A percentile compares a stretch with the other conserved stretches of the same genome.
Conservation (phyloP, 768 basidiomycete genomes). For the Dendrothele bispora region DNA sequence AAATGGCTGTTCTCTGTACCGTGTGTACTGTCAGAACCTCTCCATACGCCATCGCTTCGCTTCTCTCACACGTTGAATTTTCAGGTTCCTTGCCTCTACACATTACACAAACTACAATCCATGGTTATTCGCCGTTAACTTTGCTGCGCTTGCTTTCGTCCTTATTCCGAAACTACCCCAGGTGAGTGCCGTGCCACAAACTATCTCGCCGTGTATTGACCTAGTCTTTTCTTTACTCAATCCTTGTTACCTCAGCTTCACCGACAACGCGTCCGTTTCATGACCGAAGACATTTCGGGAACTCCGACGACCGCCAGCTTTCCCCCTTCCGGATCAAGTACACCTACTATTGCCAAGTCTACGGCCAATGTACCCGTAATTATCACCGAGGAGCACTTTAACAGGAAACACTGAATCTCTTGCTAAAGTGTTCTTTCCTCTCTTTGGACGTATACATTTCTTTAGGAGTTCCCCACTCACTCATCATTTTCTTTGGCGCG, state of each 20-base stretch:
- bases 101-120: slow-evolving; percentile 98
- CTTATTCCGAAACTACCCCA: slow-evolving; percentile 96
- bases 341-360: slow-evolving; percentile 24
- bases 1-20: slow-evolving; percentile 95
- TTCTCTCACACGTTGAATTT: slow-evolving; percentile 11
- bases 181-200: slow-evolving; percentile 42
- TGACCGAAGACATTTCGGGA: slow-evolving; percentile 52
- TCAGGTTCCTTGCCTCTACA: slow-evolving; percentile 92
- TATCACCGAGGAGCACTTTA: slow-evolving; percentile 52
- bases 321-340: slow-evolving; percentile 50
- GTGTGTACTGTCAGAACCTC: slow-evolving; percentile 71
- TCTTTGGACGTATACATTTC: not conserved
- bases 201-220: slow-evolving; percentile 7
- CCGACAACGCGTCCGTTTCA: slow-evolving; percentile 78
- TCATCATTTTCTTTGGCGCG: not conserved
- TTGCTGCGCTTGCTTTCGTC: slow-evolving; percentile 74
- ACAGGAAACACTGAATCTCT: slow-evolving; percentile 18
- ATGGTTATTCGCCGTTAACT: slow-evolving; percentile 89
- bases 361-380: slow-evolving; percentile 25
- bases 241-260: slow-evolving; percentile 55
- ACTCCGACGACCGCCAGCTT: slow-evolving; percentile 67
- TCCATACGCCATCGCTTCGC: not conserved
- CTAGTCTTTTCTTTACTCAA: slow-evolving; percentile 14
- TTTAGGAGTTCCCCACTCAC: not conserved
- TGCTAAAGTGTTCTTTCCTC: not conserved